Conservation (phyloP, 2,329 filamentous ascomycete species). For the Claviceps humidiphila region DNA sequence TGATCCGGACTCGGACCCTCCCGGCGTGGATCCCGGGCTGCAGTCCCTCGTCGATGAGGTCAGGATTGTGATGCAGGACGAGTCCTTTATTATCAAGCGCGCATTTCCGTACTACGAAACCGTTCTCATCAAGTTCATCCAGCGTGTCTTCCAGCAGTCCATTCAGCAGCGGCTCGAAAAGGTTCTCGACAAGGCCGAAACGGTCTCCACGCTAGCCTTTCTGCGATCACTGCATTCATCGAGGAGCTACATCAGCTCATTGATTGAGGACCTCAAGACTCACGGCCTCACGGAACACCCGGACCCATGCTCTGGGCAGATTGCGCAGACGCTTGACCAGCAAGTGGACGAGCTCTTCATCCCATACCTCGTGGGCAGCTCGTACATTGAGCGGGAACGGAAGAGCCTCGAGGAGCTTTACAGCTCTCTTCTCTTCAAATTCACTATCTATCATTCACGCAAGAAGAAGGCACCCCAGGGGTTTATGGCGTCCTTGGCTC, state of each 20-base stretch:
- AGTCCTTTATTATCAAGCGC: constrained; percentile 90
- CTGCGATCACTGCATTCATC: constrained; percentile 83
- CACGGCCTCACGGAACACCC: constrained; percentile 94
- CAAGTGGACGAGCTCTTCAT: constrained; percentile 68
- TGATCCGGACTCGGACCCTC: constrained; percentile 85
- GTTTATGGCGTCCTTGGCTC: constrained; percentile 84
- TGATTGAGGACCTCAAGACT: constrained; percentile 86
- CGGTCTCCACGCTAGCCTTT: constrained; percentile 84
- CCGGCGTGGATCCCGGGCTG: constrained; percentile 79
- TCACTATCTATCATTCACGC: constrained; percentile 83
- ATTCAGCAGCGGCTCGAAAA: constrained; percentile 93
- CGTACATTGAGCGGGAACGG: constrained; percentile 57
- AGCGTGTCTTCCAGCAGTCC: constrained; percentile 94
- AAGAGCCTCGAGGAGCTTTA: constrained; percentile 67
- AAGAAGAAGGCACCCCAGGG: constrained; percentile 80
- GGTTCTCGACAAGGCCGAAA: constrained; percentile 88
- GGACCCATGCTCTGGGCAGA: constrained; percentile 77
- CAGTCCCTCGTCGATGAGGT: constrained; percentile 92
- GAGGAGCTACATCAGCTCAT: constrained; percentile 69
- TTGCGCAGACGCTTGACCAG: constrained; percentile 60
- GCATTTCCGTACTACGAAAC: constrained; percentile 96
- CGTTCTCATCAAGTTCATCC: constrained; percentile 82
- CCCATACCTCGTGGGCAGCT: constrained; percentile 54
- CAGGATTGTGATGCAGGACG: constrained; percentile 88
- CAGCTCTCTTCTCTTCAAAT: constrained; percentile 89